Percentiles rank a stretch among this genome's conserved stretches.
These are phyloP conservation scores for Spiraea crenata DNA, from an alignment of 331 rosid genomes.

Conservation along the genomic window DNA sequence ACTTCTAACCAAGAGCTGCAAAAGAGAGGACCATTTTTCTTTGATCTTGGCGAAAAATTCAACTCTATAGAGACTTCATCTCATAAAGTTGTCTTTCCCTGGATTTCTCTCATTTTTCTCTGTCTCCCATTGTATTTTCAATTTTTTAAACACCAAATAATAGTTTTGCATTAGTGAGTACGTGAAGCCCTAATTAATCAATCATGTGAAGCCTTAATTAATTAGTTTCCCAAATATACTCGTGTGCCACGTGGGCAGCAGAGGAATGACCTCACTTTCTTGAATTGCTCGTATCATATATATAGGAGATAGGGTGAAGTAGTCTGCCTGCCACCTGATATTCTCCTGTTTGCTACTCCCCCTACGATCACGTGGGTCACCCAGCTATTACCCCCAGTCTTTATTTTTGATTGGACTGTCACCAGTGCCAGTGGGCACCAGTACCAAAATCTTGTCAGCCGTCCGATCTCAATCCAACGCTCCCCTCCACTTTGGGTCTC, in stretches of 20 bases:
- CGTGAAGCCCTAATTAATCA: no score
- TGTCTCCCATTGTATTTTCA: no score
- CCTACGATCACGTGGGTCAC: conserved; percentile 49
- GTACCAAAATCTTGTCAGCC: conserved; percentile 18
- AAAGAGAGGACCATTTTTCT: background rate
- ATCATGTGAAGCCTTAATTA: no score
- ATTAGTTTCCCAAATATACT: no score
- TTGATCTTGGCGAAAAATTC: no score
- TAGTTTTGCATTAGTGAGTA: no score
- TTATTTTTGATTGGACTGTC: conserved; percentile 31
- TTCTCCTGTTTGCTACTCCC: conserved; percentile 16
- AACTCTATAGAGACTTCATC: no score
- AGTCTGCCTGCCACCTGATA: conserved; percentile 18
- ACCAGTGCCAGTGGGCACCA: conserved; percentile 16
- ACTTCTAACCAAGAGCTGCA: background rate
- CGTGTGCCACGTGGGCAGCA: no score
- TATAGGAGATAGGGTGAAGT: background rate
- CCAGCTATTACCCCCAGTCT: conserved; percentile 32
- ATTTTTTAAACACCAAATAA: no score
- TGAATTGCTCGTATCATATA: background rate
- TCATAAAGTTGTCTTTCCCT: no score
- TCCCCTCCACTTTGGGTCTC: background rate
- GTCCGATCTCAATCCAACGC: conserved; percentile 27
- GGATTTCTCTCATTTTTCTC: no score
- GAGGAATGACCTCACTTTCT: conserved; percentile 7